Conservation (phyloP, 495 filamentous ascomycete species). For the Aspergillus coremiiformis region DNA sequence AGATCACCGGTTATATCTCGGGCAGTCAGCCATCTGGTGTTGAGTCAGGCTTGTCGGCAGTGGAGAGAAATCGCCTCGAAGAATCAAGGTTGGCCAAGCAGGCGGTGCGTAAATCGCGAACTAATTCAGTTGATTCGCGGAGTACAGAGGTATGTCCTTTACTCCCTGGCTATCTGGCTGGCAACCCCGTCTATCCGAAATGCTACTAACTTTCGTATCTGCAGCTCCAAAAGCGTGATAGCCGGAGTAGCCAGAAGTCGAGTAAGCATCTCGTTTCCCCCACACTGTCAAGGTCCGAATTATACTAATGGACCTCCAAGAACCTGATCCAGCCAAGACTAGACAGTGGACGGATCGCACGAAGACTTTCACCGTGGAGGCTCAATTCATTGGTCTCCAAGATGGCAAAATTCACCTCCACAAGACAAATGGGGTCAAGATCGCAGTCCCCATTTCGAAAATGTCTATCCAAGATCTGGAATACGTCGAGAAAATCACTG, state of each 20-base stretch:
- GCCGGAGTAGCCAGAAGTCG: conserved; percentile 54
- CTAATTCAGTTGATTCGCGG: conserved; percentile 48
- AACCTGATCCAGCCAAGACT: conserved; percentile 77
- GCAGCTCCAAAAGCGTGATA: conserved; percentile 67
- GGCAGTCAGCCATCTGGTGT: conserved; percentile 41
- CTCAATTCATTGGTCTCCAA: conserved; percentile 82
- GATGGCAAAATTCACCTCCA: conserved; percentile 98
- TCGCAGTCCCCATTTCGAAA: conserved; percentile 88
- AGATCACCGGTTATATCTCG: conserved; percentile 60
- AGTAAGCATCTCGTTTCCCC: conserved; percentile 52
- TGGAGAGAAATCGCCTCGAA: conserved; percentile 78
- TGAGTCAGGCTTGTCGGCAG: conserved; percentile 61
- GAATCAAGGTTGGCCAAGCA: conserved; percentile 74
- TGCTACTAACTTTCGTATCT: conserved; percentile 51
- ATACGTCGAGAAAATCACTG: conserved; percentile 80
- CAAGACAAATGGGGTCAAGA: conserved; percentile 96
- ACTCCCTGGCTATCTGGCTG: not conserved
- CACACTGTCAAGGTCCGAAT: not conserved
- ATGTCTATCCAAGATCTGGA: conserved; percentile 95
- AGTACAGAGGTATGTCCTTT: conserved; percentile 55
- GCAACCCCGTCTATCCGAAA: not conserved
- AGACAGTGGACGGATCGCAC: conserved; percentile 91
- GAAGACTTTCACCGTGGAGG: conserved; percentile 94
- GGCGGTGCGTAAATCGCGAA: conserved; percentile 53
- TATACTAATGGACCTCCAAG: conserved; percentile 36